A percentile compares a stretch with the other conserved stretches of the same genome.
Conservation (phyloP, 352 stramenopile genomes). For the Pythium grandisporangium region DNA sequence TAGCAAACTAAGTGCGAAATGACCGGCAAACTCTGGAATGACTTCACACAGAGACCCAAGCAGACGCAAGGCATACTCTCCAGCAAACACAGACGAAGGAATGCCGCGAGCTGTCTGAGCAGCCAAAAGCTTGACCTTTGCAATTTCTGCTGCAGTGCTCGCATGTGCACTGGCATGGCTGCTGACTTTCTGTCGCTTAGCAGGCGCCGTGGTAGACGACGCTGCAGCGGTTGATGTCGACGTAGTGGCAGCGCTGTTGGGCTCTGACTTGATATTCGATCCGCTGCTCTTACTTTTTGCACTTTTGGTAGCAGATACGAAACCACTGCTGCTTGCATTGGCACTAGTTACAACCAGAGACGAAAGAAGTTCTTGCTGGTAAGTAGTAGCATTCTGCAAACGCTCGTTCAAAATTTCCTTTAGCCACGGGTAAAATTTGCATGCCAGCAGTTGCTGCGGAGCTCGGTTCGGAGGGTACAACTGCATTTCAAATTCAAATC, state of each 20-base stretch:
- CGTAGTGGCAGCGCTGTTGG: not conserved
- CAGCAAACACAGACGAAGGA: constrained; percentile 43
- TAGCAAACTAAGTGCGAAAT: constrained; percentile 66
- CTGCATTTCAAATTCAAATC: constrained; percentile 18
- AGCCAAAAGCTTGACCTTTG: constrained; percentile 4
- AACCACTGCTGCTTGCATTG: constrained; percentile 16
- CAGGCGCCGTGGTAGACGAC: not conserved
- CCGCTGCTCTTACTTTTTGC: constrained; percentile 25
- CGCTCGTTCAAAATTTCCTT: constrained; percentile 80
- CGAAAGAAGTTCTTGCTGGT: constrained; percentile 46
- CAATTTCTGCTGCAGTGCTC: constrained; percentile 8
- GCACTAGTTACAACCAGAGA: constrained; percentile 8
- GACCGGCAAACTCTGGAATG: constrained; percentile 63
- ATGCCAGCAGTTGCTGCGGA: constrained; percentile 62
- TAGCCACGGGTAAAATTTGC: constrained; percentile 86
- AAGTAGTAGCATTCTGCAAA: constrained; percentile 49
- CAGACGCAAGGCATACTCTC: constrained; percentile 63
- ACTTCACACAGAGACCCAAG: constrained; percentile 45
- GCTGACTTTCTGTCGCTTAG: constrained; percentile 10
- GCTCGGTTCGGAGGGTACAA: constrained; percentile 66
- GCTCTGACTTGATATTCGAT: constrained; percentile 9
- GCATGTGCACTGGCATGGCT: not conserved
- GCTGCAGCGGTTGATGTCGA: constrained; percentile 2
- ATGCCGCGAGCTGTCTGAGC: constrained; percentile 5
- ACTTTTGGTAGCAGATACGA: no score